Evolutionary conservation across 2,329 filamentous ascomycete genomes (phyloP), one percentile per base, ranked within the genome.

Genomic region (Ophiostoma triangulosporum): DNA sequence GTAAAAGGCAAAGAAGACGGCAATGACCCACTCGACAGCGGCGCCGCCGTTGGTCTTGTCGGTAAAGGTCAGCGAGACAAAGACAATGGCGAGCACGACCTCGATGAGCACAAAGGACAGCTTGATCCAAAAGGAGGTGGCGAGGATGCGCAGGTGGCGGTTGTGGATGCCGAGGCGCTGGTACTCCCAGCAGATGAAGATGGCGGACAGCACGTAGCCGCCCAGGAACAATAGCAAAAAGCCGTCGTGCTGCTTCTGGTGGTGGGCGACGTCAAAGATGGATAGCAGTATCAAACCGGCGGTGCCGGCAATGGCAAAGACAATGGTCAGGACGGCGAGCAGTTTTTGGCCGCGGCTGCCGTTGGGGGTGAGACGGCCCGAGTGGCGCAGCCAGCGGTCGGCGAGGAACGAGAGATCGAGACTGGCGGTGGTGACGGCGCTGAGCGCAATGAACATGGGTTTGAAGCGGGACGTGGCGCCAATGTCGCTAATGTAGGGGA

Each of bases 121-220:
- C 69, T 98, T 98, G 64, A 93, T 74, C 78, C 83, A 90, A 73
- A 97, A 97, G 54, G 86, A 93, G 56, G 75, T 66, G 48, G 82
- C 78, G 11, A 98, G 77, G 59, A 93, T 71, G 53, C 75, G 77
- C 68, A 91, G 79, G 56, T 89, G 71, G 58, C 84, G 84, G 71
- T 90, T 87, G 65, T 84, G 45, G 32, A 70, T 75, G 26, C 89
- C 88, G 1, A 97, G 76, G 2, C 87, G 82, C 63, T 93, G 84
- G 66, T 95, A 96, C 66, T 96, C 89, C 71, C 80, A 82, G 72
- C 90, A 96, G 59, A 91, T 85, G 68, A 90, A 91, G 60, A 96
- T 76, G 54, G 91, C 90, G 4, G 83, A 88, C 53, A 95, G 64
- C 52, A 96, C 72, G 66, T 95, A 97, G 32, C 88, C 93, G 14